Conservation (phyloP, 139 green algal genomes). For the Chara braunii region DNA sequence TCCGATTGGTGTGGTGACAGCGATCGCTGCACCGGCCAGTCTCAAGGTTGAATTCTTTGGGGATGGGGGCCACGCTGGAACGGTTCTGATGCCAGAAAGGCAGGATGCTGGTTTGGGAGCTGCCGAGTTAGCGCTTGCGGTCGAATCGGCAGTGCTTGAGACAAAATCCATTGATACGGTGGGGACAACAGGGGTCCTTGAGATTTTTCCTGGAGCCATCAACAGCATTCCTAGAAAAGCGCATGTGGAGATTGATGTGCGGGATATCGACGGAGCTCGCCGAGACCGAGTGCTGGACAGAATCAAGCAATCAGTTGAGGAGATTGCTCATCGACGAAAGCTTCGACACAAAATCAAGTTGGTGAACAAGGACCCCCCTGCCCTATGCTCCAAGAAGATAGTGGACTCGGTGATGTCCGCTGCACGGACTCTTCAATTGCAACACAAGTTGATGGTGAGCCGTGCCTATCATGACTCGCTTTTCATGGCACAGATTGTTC, state of each 20-base stretch:
- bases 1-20: constrained; percentile 82
- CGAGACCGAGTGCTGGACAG: constrained; percentile 59
- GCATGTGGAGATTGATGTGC: constrained; percentile 64
- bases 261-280: constrained; percentile 70
- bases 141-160: constrained; percentile 54
- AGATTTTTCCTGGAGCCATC: constrained; percentile 73
- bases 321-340: constrained; percentile 50
- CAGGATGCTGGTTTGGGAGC: constrained; percentile 81
- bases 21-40: constrained; percentile 83
- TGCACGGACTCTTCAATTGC: constrained; percentile 51
- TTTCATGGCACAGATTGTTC: constrained; percentile 85
- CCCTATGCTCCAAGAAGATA: constrained; percentile 56
- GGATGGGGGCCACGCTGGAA: constrained; percentile 74
- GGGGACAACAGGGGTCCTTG: constrained; percentile 66
- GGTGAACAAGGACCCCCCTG: constrained; percentile 82
- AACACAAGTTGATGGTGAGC: constrained; percentile 69
- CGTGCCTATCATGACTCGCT: constrained; percentile 92
- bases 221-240: constrained; percentile 78
- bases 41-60: constrained; percentile 68
- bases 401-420: constrained; percentile 50
- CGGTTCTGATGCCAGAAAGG: constrained; percentile 64
- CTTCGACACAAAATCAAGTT: constrained; percentile 20
- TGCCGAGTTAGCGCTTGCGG: constrained; percentile 75
- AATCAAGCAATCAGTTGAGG: constrained; percentile 45
- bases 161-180: constrained; percentile 70